Evolutionary conservation across 108 stramenopile species (phyloP), one percentile per base, ranked within the genome.

Genomic region (Aureococcus anophagefferens): DNA sequence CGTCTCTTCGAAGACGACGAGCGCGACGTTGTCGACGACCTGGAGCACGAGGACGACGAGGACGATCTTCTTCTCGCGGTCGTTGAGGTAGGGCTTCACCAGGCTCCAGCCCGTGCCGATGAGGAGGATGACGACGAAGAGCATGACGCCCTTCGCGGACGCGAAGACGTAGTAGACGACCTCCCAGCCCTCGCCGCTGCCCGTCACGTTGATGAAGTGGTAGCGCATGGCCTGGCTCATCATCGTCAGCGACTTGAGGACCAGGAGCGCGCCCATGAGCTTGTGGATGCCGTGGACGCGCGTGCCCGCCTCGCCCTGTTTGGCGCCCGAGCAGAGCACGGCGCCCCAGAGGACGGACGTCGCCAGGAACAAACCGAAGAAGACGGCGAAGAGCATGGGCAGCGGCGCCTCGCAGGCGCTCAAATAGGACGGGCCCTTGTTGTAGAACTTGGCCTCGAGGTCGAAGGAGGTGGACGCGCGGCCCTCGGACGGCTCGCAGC

Each of bases 81-180:
- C 83, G 68, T 78, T 84, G 63, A 99, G 81, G 72, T 89, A 93
- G 30, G 95, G 96, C 77, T 97, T 96, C 72, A 97, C 82, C 65
- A 99, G 88, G 45, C 84, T 84, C 91, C 91, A 97, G 0, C 94
- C 96, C 29, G 93, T 90, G n/a, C 96, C 98, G 73, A 99, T 91
- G 34, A 98, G 82, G 0, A 99, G 83, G 51, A 99, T 90, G 51
- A 96, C 95, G 13, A 90, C 86, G 73, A 98, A 97, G 62, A 96
- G 80, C 65, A 89, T 83, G 69, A 88, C 84, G 33, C 88, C 88
- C 74, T 89, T 89, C 30, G 90, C 64, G 67, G 90, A 93, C 15
- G 87, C 78, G 76, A 98, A 86, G 31, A 84, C 67, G 79, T 87
- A 87, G 45, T 87, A 95, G 11, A 96, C 71, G 30, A 86, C 84